Percentiles rank a stretch among this genome's conserved stretches.
Evolutionary conservation across 495 filamentous ascomycete genomes (phyloP).

Genomic region (Platismatia glauca): DNA sequence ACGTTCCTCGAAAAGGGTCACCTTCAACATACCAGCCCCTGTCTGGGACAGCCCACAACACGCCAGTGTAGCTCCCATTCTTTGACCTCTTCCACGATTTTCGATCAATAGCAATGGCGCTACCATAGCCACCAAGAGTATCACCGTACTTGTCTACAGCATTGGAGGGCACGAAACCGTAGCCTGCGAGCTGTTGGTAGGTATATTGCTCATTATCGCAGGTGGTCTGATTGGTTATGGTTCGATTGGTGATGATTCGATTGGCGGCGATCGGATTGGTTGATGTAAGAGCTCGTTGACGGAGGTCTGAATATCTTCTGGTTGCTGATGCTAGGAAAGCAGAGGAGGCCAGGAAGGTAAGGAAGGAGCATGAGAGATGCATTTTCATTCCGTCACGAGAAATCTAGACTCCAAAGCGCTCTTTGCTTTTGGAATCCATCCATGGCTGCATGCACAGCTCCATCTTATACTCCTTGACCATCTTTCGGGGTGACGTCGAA

Average conservation of each 20-base stretch:
- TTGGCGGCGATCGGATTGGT: not conserved
- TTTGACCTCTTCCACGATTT: slow-evolving; percentile 51
- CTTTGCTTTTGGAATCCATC: not conserved
- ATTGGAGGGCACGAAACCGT: slow-evolving; percentile 52
- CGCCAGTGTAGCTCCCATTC: slow-evolving; percentile 51
- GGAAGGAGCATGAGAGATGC: slow-evolving; percentile 1
- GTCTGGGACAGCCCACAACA: slow-evolving; percentile 59
- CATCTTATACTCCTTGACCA: not conserved
- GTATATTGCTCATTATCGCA: slow-evolving; percentile 58
- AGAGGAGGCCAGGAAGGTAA: not conserved
- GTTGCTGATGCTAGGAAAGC: slow-evolving; percentile 7
- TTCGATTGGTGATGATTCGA: slow-evolving; percentile 37
- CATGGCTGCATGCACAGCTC: not conserved
- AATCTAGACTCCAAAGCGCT: not conserved
- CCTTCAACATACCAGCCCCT: slow-evolving; percentile 52
- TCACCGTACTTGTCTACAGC: slow-evolving; percentile 64
- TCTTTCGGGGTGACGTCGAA: not conserved
- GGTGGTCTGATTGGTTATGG: slow-evolving; percentile 47
- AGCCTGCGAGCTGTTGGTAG: slow-evolving; percentile 64
- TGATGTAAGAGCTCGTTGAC: slow-evolving; percentile 1
- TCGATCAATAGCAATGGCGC: slow-evolving; percentile 55
- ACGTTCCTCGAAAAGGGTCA: not conserved
- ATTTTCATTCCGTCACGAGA: not conserved
- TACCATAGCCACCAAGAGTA: slow-evolving; percentile 62
- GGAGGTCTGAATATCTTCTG: not conserved